Base-by-base conservation (phyloP, 1,284 basidiomycete species). In the Apiotrichum brassicae region DNA sequence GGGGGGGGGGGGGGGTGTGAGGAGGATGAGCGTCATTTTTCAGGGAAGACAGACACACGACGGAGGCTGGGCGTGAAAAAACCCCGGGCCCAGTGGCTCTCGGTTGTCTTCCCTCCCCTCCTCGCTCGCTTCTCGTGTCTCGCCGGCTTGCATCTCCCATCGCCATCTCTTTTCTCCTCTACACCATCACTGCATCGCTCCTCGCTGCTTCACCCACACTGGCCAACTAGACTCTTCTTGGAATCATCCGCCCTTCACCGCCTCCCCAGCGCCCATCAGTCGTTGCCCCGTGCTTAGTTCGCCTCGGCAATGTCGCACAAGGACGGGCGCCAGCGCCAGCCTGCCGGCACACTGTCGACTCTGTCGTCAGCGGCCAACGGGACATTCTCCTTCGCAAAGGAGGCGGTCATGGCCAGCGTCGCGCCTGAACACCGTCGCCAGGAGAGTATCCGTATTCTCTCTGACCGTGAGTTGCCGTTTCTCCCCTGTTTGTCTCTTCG, bases 331-430 rank as follows among this genome's bases (percentile, higher is more conserved):
- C 44, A 19, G 5, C 23, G 20, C 18, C 4, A 38, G 8, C 23
- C 26, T 3, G 6, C 14, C 30, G 28, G 24, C 9, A 13, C 62
- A 33, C 46, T 68, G 20, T 60, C 63, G 18, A 58, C 59, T 6
- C 40, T 61, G 11, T 49, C 57, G 19, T 55, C 54, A 6, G 62
- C 57, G 14, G 59, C 62, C 8, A 57, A 49, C 28, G 65, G 59
- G 19, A 71, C 69, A 1, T 42, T 66, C 19, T 61, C 61, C 24
- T 64, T 72, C 43, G 71, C 70, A 28, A 66, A 66, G 45, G 71
- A 74, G 46, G 70, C 68, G 2, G 53, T 74, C 41, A 65, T 74
- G 63, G 65, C 68, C 6, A 62, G 62, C 28, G 67, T 71, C 34
- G 57, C 60, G 18, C 60, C 61, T 2, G 71, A 73, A 4, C 60